These are phyloP conservation scores for Penicillium janthinellum DNA, from an alignment of 2,329 filamentous ascomycete genomes.

Conservation along the genomic window DNA sequence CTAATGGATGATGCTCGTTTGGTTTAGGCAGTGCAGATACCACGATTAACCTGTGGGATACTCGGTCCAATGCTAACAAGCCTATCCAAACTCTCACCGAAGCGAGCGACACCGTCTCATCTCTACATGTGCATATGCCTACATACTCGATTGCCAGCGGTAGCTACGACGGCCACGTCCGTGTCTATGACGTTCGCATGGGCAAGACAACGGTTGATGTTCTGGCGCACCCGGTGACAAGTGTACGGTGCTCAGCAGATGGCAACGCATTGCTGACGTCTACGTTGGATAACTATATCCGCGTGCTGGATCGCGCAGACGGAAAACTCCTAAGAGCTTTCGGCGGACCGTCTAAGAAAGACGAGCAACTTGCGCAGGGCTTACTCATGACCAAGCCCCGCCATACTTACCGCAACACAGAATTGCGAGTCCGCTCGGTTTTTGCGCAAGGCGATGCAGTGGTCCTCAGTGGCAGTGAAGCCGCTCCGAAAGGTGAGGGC, in stretches of 20 bases:
- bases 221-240: conserved; percentile 70
- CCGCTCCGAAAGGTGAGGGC: conserved; percentile 29
- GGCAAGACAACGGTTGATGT: conserved; percentile 72
- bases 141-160: conserved; percentile 64
- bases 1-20: not conserved
- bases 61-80: conserved; percentile 43
- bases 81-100: conserved; percentile 47
- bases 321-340: conserved; percentile 76
- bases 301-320: conserved; percentile 76
- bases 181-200: conserved; percentile 80
- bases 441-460: conserved; percentile 76
- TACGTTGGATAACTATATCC: conserved; percentile 72
- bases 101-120: conserved; percentile 46
- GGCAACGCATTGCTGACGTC: conserved; percentile 74
- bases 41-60: conserved; percentile 47
- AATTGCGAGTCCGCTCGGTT: conserved; percentile 72
- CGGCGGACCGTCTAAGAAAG: conserved; percentile 46
- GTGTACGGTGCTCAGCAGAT: conserved; percentile 69
- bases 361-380: conserved; percentile 43
- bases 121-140: conserved; percentile 42
- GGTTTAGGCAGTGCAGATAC: conserved; percentile 46
- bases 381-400: conserved; percentile 15
- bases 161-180: conserved; percentile 80
- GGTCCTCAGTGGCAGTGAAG: conserved; percentile 80
- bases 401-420: conserved; percentile 60